A percentile compares a stretch with the other conserved stretches of the same genome.
phyloP scores from a whole-genome alignment of 352 stramenopile genomes.

The Phytophthora tentaculata region DNA sequence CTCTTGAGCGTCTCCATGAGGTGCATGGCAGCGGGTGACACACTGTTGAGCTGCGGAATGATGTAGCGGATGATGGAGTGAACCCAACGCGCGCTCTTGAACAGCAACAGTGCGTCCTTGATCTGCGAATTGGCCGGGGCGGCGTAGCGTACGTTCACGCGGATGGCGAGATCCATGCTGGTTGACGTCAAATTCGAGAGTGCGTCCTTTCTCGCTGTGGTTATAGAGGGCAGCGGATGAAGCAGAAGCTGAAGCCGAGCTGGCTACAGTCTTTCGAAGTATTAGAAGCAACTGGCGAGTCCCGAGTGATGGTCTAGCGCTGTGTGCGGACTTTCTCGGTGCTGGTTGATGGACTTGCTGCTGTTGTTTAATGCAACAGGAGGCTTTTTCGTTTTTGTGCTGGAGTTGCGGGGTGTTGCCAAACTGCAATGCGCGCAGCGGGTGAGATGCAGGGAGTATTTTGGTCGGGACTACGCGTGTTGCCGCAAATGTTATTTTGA shows the following conservation, averaged over 20 bases:
- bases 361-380: conserved; percentile 27
- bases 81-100: conserved; percentile 90
- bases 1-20: conserved; percentile 70
- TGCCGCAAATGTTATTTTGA: conserved; percentile 41
- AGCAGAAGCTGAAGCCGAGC: conserved; percentile 11
- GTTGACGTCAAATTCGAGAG: conserved; percentile 14
- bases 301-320: conserved; percentile 26
- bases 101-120: conserved; percentile 85
- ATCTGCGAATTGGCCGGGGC: conserved; percentile 87
- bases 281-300: conserved; percentile 21
- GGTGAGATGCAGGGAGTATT: conserved; percentile 42
- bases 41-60: conserved; percentile 86
- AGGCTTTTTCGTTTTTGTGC: conserved; percentile 35
- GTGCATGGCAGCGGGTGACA: conserved; percentile 71
- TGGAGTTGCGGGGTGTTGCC: conserved; percentile 23
- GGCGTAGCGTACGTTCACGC: conserved; percentile 89
- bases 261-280: conserved; percentile 26
- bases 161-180: conserved; percentile 86
- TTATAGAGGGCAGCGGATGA: conserved; percentile 3
- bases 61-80: conserved; percentile 92
- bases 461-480: conserved; percentile 24
- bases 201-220: conserved; percentile 30
- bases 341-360: conserved; percentile 12
- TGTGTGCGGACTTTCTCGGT: conserved; percentile 29
- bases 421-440: conserved; percentile 13